Evolutionary conservation across 2,329 filamentous ascomycete species (phyloP).

Genomic region (Fusarium sp.): DNA sequence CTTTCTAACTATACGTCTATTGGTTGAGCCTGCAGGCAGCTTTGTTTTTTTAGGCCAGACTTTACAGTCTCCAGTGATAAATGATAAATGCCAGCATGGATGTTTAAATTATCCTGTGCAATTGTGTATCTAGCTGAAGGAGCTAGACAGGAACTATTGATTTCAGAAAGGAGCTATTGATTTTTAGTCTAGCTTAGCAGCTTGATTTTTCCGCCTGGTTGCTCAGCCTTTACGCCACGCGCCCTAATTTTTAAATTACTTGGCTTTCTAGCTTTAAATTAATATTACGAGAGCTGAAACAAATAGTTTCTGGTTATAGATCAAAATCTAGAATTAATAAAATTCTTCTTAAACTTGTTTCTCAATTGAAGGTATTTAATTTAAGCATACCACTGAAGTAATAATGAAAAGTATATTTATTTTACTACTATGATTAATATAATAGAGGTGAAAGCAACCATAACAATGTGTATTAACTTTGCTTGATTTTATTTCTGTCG

Average conservation of each 20-base stretch:
- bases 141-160: background rate
- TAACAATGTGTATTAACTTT: too few species aligned
- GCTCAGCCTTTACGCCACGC: background rate
- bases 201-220: background rate
- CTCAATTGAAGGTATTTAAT: too few species aligned
- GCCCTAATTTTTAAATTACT: background rate
- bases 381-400: too few species aligned
- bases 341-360: too few species aligned
- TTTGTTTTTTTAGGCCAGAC: background rate
- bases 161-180: too few species aligned
- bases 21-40: too few species aligned
- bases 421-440: too few species aligned
- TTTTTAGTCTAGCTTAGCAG: background rate
- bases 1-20: background rate
- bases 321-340: too few species aligned
- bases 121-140: background rate
- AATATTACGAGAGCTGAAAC: background rate
- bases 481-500: background rate
- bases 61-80: background rate
- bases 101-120: background rate
- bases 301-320: too few species aligned
- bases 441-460: too few species aligned
- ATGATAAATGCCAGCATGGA: background rate
- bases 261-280: background rate
- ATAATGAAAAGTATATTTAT: too few species aligned